These are phyloP conservation scores for Cystobasidium pallidum DNA, from an alignment of 1,284 basidiomycete species.

Conservation along the genomic window DNA sequence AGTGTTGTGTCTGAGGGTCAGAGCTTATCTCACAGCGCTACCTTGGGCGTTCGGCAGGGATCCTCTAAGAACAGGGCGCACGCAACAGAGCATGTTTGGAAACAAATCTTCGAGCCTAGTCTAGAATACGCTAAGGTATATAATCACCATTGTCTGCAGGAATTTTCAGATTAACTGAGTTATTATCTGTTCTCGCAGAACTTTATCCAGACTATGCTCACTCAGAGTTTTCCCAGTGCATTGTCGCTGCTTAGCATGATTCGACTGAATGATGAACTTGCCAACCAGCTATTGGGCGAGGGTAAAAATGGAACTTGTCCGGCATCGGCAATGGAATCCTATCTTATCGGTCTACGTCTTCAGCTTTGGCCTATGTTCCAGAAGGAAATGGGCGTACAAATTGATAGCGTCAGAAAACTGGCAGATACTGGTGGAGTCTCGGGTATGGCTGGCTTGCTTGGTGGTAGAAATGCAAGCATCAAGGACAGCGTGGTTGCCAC, in stretches of 20 bases:
- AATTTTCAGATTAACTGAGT: not conserved
- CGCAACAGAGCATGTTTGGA: slow-evolving; percentile 68
- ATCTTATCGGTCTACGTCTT: slow-evolving; percentile 75
- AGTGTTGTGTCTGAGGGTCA: slow-evolving; percentile 33
- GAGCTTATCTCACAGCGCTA: not conserved
- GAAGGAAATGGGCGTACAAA: slow-evolving; percentile 79
- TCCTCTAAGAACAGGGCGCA: slow-evolving; percentile 64
- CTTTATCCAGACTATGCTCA: slow-evolving; percentile 68
- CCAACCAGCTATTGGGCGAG: slow-evolving; percentile 60
- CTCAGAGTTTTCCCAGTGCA: slow-evolving; percentile 68
- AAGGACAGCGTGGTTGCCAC: slow-evolving; percentile 56
- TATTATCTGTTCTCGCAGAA: slow-evolving; percentile 60
- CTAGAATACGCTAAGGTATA: slow-evolving; percentile 76
- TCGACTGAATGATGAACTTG: slow-evolving; percentile 76
- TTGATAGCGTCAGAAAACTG: slow-evolving; percentile 76
- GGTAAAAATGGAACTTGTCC: slow-evolving; percentile 37
- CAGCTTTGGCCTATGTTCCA: slow-evolving; percentile 90
- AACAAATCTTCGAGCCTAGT: slow-evolving; percentile 85
- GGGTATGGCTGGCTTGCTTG: slow-evolving; percentile 61
- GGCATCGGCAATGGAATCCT: slow-evolving; percentile 64
- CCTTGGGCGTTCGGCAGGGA: slow-evolving; percentile 49
- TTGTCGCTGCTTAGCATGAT: slow-evolving; percentile 83
- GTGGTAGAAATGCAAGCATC: slow-evolving; percentile 66
- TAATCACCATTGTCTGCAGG: slow-evolving; percentile 13
- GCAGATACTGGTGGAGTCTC: slow-evolving; percentile 69